Evolutionary conservation across 2,329 filamentous ascomycete species (phyloP), one percentile per base, ranked within the genome.

Genomic region (Xenoacremonium recifei): DNA sequence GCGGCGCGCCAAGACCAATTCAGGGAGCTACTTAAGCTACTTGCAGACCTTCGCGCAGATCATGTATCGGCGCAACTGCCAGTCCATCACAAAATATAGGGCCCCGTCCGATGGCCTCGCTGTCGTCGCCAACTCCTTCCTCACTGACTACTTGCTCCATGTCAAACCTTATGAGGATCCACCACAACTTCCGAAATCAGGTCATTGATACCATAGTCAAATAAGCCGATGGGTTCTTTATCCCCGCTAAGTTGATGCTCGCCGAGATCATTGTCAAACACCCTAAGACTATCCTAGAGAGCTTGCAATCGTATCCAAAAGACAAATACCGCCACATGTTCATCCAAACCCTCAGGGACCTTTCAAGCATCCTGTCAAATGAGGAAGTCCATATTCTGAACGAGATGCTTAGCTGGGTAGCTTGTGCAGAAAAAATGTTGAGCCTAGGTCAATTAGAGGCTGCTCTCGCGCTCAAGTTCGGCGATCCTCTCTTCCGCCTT

Each of bases 191-290:
- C 45, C 58, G 64, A 43, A 48, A 63, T 11, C 61, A 67, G 21
- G 63, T 75, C 4, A 59, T 70, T 3, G 53, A 65, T 3, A 64
- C 62, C 6, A 63, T 75, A 53, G 61, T 61, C 4, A 60, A 61
- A 5, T 66, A 69, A 16, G 71, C 70, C 1, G 67, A 72, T 16
- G 72, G 72, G 0, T 63, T 75, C 15, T 76, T 76, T 47, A 71
- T 75, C 16, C 63, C 73, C 34, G 72, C 72, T 35, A 69, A 73
- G 41, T 68, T 75, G 33, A 75, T 76, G 72, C 42, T 79, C 3
- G 69, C 69, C 5, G 75, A 79, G 36, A 58, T 76, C 3, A 66
- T 63, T 17, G 66, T 68, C 21, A 67, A 74, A 42, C 61, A 73
- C 32, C 68, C 71, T 0, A 62, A 65, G 6, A 69, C 70, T 1